These are phyloP conservation scores for Aspergillus fumigatiaffinis DNA, from an alignment of 2,329 filamentous ascomycete genomes.

Conservation along the genomic window DNA sequence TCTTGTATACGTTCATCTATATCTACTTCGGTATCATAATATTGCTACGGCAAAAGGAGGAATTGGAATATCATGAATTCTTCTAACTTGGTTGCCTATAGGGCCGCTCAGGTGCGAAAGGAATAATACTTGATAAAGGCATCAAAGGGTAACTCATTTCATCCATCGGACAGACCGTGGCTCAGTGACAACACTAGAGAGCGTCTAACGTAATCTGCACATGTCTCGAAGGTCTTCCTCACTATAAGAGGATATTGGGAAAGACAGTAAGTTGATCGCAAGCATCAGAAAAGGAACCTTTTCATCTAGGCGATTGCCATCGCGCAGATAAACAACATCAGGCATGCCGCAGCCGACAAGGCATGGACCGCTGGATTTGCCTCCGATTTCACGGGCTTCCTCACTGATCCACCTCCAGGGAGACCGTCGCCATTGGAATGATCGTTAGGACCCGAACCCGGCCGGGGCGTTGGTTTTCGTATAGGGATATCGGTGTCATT, in stretches of 20 bases:
- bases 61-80: background rate
- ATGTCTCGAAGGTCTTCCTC: background rate
- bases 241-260: background rate
- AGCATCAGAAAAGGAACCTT: background rate
- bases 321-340: background rate
- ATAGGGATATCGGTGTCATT: background rate
- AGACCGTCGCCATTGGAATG: background rate
- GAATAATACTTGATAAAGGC: background rate
- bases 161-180: background rate
- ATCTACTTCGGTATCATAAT: background rate
- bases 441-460: background rate
- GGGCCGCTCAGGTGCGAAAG: background rate
- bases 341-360: background rate
- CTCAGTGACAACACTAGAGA: background rate
- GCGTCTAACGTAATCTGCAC: background rate
- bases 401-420: background rate
- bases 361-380: background rate
- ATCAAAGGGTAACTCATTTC: background rate
- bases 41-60: background rate
- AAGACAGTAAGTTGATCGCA: background rate
- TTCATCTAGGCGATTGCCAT: background rate
- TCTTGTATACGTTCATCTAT: too few species aligned
- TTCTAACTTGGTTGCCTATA: background rate
- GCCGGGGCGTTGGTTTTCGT: constrained; percentile 3
- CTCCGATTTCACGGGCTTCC: background rate